Conservation (phyloP, 2,329 filamentous ascomycete species). For the Exophiala sp. region DNA sequence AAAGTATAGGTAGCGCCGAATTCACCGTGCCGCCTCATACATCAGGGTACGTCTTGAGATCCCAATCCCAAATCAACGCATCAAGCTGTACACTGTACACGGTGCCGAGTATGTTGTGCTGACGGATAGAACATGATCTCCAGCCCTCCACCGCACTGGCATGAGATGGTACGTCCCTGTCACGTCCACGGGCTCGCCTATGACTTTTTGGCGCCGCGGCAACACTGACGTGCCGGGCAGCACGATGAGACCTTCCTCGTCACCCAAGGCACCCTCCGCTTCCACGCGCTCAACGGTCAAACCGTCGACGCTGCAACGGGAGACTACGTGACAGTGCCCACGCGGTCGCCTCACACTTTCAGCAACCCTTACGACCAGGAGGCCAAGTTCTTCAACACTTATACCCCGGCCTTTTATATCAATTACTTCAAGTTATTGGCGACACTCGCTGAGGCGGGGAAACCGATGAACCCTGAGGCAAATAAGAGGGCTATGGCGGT, state of each 20-base stretch:
- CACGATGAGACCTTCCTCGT: slow-evolving; percentile 58
- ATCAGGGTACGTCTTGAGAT: slow-evolving; percentile 15
- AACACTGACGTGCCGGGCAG: slow-evolving; percentile 38
- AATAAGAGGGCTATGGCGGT: slow-evolving; percentile 27
- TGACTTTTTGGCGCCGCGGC: too few species aligned
- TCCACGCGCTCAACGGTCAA: slow-evolving; percentile 25
- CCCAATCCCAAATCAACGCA: background rate
- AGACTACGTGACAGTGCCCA: slow-evolving; percentile 56
- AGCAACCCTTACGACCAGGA: slow-evolving; percentile 54
- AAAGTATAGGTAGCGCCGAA: slow-evolving; percentile 23
- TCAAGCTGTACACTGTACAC: background rate
- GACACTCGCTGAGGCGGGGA: slow-evolving; percentile 43
- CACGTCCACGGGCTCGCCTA: too few species aligned
- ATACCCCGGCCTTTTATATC: slow-evolving; percentile 56
- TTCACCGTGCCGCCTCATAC: slow-evolving; percentile 27
- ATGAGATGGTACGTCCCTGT: slow-evolving; percentile 21
- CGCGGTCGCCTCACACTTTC: slow-evolving; percentile 55
- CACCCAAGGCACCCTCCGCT: slow-evolving; percentile 34
- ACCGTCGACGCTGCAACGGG: slow-evolving; percentile 24
- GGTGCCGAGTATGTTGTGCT: background rate
- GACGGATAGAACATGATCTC: background rate
- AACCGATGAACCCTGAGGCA: slow-evolving; percentile 29
- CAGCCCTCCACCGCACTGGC: slow-evolving; percentile 27
- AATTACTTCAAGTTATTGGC: slow-evolving; percentile 56
- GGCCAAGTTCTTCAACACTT: slow-evolving; percentile 56